phyloP scores from a whole-genome alignment of 2,329 filamentous ascomycete species.

The Gyromitra esculenta region DNA sequence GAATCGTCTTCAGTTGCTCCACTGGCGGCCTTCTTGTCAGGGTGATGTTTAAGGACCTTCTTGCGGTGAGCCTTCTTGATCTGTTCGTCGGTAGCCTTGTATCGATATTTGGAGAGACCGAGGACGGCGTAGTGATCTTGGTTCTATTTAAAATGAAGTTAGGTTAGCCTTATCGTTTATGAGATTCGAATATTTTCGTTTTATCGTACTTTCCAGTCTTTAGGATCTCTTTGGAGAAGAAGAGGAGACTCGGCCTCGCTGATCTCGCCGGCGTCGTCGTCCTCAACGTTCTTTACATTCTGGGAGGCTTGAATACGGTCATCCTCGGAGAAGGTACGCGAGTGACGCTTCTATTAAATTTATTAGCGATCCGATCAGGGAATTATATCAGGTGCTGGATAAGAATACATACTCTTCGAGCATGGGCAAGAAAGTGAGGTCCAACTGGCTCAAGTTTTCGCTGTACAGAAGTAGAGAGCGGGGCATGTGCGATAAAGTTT shows the following conservation, averaged over 20 bases:
- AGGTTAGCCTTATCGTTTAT: conserved; percentile 13
- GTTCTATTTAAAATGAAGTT: conserved; percentile 64
- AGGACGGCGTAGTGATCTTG: conserved; percentile 99
- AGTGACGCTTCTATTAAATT: conserved; percentile 74
- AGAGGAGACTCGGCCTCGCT: conserved; percentile 93
- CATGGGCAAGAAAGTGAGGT: conserved; percentile 96
- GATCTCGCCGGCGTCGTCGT: conserved; percentile 87
- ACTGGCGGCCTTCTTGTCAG: conserved; percentile 95
- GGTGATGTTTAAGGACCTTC: conserved; percentile 99
- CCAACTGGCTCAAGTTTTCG: conserved; percentile 95
- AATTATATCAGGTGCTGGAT: background rate
- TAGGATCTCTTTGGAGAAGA: conserved; percentile 91
- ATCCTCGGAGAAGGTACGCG: conserved; percentile 98
- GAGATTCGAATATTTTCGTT: background rate
- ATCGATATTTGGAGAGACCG: conserved; percentile 90
- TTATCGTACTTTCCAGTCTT: conserved; percentile 91
- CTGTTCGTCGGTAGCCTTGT: conserved; percentile 92
- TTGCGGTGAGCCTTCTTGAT: conserved; percentile 99
- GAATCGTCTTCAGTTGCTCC: conserved; percentile 90
- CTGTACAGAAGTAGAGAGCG: conserved; percentile 79
- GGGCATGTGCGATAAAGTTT: conserved; percentile 86
- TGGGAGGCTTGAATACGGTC: conserved; percentile 96
- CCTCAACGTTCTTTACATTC: conserved; percentile 93
- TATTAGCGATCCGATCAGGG: conserved; percentile 10
- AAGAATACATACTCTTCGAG: conserved; percentile 75